Base-by-base conservation (phyloP, 2,329 filamentous ascomycete species). In the Corinectria fuckeliana region DNA sequence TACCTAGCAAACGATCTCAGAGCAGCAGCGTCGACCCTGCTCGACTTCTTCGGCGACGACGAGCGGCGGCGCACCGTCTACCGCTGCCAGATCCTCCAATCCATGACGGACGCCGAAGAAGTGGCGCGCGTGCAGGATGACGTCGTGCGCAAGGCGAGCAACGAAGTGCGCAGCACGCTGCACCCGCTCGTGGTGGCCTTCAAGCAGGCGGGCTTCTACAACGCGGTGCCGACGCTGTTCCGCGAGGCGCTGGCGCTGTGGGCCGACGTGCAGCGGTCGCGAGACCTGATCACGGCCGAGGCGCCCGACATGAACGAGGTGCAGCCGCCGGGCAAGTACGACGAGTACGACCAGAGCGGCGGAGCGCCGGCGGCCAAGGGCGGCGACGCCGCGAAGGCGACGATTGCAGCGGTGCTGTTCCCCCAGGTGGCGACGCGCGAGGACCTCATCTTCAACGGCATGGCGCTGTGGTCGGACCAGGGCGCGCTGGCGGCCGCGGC, bases 71-170 rank as follows among this genome's bases (percentile, higher is more conserved):
- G 69, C 5, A 62, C 67, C 7, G 52, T 72, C 1, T 73, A 72
- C 28, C 67, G 71, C 14, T 71, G 67, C 42, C 71, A 72, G 54
- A 64, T 73, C 7, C 69, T 73, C 38, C 62, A 58, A 1, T 66
- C 66, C 3, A 21, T 55, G n/a, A 53, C 65, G 11, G 64, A 65
- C 39, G 49, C 51, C 14, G 68, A 69, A 13, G 62, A 71, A 28
- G 38, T 38, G 0, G 59, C 67, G 2, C 57, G 49, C 3, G 52
- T 67, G 6, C 60, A 65, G 10, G 69, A 70, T n/a, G 69, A 71
- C 3, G 62, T 71, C 28, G 64, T 70, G 8, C 69, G 66, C 11
- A 67, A 60, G 38, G 69, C 69, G n/a, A 71, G 67, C 42, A 70
- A 62, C 9, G 61, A 70, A 25, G 62, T 69, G 3, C 61, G 67